Evolutionary conservation across 2,329 filamentous ascomycete species (phyloP).

Genomic region (Clarireedia paspali): DNA sequence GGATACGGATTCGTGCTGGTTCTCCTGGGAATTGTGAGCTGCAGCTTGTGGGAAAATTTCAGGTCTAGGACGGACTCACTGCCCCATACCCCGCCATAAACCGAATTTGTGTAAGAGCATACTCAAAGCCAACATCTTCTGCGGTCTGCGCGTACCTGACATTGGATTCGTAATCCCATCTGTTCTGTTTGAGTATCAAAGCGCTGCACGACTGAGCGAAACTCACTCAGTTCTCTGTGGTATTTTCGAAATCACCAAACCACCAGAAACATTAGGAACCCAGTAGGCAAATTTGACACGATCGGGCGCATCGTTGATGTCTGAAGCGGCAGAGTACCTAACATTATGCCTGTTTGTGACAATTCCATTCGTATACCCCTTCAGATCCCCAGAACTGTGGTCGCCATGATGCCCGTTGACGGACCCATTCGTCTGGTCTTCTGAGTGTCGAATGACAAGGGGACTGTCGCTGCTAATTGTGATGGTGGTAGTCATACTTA

Average conservation of each 20-base stretch:
- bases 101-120: constrained; percentile 43
- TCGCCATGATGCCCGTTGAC: background rate
- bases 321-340: constrained; percentile 23
- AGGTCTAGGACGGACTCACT: constrained; percentile 17
- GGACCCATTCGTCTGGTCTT: background rate
- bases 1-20: constrained; percentile 45
- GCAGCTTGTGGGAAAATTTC: background rate
- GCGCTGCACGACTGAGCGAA: background rate
- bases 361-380: constrained; percentile 1
- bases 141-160: constrained; percentile 41
- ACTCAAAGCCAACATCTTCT: constrained; percentile 42
- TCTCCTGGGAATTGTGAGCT: constrained; percentile 18
- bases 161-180: constrained; percentile 42
- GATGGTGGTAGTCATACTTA: constrained; percentile 4
- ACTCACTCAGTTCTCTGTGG: constrained; percentile 35
- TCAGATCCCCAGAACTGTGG: too few species aligned
- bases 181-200: constrained; percentile 4
- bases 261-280: constrained; percentile 47
- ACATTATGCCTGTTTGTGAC: constrained; percentile 6
- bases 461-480: constrained; percentile 7
- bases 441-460: constrained; percentile 2
- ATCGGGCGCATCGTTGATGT: constrained; percentile 36
- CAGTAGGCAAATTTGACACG: constrained; percentile 43
- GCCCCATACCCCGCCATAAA: constrained; percentile 45
- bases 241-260: constrained; percentile 45